Conservation (phyloP, 169 alveolate genomes). For the Perkinsus olseni region DNA sequence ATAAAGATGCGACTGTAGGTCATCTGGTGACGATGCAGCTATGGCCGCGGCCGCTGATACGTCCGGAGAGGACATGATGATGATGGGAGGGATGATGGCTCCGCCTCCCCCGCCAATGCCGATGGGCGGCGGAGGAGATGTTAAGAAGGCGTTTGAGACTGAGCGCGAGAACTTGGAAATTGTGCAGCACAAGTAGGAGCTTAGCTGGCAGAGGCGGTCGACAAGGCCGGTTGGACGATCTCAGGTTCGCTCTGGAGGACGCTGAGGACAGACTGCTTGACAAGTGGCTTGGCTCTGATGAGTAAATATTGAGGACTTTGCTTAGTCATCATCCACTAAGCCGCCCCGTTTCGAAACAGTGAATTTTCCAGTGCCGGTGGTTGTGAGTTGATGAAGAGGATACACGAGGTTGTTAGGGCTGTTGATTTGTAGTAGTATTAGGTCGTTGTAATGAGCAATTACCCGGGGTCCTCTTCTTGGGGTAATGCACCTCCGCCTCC, state of each 20-base stretch:
- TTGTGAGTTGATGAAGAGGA: neutral
- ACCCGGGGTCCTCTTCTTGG: neutral
- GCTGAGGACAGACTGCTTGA: neutral
- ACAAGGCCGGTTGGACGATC: neutral
- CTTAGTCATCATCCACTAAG: neutral
- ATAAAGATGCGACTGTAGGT: neutral
- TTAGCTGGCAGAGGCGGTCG: no score
- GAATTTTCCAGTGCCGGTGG: neutral
- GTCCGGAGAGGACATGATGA: neutral
- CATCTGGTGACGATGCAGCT: neutral
- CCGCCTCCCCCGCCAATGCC: neutral
- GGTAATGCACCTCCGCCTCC: neutral
- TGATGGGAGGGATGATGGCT: neutral
- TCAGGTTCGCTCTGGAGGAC: neutral
- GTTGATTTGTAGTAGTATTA: no score
- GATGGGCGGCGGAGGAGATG: neutral
- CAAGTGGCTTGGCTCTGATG: neutral
- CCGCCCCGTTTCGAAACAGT: no score
- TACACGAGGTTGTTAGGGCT: no score
- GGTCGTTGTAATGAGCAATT: neutral
- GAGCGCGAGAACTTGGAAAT: neutral
- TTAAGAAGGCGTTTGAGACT: neutral
- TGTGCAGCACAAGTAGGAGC: neutral
- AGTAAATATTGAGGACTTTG: neutral
- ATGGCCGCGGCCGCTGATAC: neutral